A percentile compares a stretch with the other conserved stretches of the same genome.
These are phyloP conservation scores for Plasmodium cynomolgi DNA, from an alignment of 169 alveolate genomes.

Conservation along the genomic window DNA sequence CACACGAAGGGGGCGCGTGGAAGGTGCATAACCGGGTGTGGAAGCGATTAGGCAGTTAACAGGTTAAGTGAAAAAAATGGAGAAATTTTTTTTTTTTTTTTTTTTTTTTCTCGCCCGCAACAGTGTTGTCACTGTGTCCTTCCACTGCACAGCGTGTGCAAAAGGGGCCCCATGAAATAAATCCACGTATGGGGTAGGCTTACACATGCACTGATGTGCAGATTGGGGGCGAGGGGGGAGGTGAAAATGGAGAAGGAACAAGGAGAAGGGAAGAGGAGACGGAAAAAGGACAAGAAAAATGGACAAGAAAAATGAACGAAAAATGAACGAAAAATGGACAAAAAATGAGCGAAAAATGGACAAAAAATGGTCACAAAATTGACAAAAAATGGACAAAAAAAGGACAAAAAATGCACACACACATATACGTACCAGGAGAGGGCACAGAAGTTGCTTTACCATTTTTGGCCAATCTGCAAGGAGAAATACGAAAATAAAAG, in stretches of 20 bases:
- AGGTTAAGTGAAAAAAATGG: background rate
- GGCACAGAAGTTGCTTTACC: background rate
- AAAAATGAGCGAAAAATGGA: background rate
- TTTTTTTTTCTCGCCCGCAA: background rate
- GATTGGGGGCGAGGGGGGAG: background rate
- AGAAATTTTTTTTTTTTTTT: no score
- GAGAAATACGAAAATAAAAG: background rate
- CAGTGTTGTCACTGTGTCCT: background rate
- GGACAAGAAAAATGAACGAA: background rate
- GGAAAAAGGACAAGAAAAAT: background rate
- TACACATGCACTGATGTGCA: background rate
- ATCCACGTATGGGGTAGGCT: background rate
- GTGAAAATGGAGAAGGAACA: background rate
- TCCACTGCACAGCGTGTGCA: background rate
- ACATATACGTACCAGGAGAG: background rate
- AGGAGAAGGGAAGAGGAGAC: background rate
- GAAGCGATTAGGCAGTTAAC: background rate
- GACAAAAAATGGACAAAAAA: no score
- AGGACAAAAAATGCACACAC: background rate
- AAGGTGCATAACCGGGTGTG: background rate
- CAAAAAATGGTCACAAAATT: background rate
- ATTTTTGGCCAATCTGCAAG: background rate
- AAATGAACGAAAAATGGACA: background rate
- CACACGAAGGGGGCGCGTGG: no score
- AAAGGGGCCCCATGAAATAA: background rate